phyloP scores from a whole-genome alignment of 768 basidiomycete genomes.

The Cystoderma amianthinum region DNA sequence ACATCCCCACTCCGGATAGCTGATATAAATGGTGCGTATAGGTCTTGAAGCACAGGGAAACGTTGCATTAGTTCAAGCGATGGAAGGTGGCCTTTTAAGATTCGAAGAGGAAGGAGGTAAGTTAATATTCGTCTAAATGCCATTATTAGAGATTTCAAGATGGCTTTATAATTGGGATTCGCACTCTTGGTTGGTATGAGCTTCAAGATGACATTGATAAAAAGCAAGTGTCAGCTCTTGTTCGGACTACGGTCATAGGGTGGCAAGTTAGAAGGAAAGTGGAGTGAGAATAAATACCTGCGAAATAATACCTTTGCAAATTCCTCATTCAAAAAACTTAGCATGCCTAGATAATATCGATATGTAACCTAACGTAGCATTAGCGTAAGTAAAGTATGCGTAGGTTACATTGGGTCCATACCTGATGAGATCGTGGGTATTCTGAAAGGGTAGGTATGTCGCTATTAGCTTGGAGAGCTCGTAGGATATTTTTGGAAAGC shows the following conservation, averaged over 20 bases:
- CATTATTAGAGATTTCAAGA: neutral
- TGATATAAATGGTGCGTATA: slow-evolving; percentile 75
- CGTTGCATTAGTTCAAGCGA: slow-evolving; percentile 60
- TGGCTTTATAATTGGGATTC: too few species aligned
- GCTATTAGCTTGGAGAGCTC: slow-evolving; percentile 79
- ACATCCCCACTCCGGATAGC: slow-evolving; percentile 80
- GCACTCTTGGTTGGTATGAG: slow-evolving; percentile 79
- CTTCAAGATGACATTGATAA: slow-evolving; percentile 67
- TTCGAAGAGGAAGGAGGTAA: slow-evolving; percentile 84
- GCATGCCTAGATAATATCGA: slow-evolving; percentile 91
- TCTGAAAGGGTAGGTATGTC: slow-evolving; percentile 73
- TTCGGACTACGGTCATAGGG: slow-evolving; percentile 49
- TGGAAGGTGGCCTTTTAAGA: slow-evolving; percentile 84
- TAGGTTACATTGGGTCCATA: too few species aligned
- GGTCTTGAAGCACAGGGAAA: slow-evolving; percentile 63
- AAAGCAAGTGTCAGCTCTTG: slow-evolving; percentile 84
- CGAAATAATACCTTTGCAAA: slow-evolving; percentile 60
- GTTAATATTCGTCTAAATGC: slow-evolving; percentile 74
- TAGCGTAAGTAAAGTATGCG: too few species aligned
- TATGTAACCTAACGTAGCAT: slow-evolving; percentile 76
- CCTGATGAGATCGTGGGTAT: slow-evolving; percentile 86
- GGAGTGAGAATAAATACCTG: neutral
- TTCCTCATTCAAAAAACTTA: slow-evolving; percentile 90
- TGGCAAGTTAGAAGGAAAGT: neutral
- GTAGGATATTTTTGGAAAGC: slow-evolving; percentile 84